Base-by-base conservation (phyloP, 352 stramenopile species). In the Globisporangium nodosum region DNA sequence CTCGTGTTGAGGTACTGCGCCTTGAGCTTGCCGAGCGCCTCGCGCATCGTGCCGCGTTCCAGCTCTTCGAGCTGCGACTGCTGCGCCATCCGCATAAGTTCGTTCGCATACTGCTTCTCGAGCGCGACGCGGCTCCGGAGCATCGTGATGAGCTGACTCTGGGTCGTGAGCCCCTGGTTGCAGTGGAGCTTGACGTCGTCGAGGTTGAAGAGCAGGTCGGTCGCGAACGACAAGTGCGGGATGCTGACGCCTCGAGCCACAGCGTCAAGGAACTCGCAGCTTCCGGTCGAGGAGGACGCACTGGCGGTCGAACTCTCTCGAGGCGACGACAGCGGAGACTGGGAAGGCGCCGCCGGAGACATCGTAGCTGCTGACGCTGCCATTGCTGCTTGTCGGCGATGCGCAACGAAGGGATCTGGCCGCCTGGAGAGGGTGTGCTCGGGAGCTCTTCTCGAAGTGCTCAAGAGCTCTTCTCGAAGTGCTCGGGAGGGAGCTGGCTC, bases 1-100 rank as follows among this genome's bases (percentile, higher is more conserved):
- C 85, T 90, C 40, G 81, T 87, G 66, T 94, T 92, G 45, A 87
- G 54, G 54, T 92, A 94, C 67, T 92, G 85, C 3, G 77, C 74
- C 52, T 71, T 70, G 52, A 94, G 64, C 52, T 70, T 78, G 4
- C 67, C 70, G 40, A 92, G 71, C 3, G 85, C 82, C 43, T 73
- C 70, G 45, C 80, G 68, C 62, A 81, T 80, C 21, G 72, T 83
- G 39, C 77, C 70, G 21, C 76, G 58, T 43, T 85, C 78, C 20
- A 77, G 56, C 37, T 85, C 76, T 5, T 92, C 78, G 3, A 90
- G 58, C 30, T 77, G 69, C 31, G 77, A 85, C 35, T 71, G 67
- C 31, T 79, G 73, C 5, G 81, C 76, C 65, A 94, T 85, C 46
- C 73, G 81, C 42, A 47, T 68, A 11, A 94, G 65, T 30, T 92